Base-by-base conservation (phyloP, 345 rosid genomes). In the Camelina sativa region DNA sequence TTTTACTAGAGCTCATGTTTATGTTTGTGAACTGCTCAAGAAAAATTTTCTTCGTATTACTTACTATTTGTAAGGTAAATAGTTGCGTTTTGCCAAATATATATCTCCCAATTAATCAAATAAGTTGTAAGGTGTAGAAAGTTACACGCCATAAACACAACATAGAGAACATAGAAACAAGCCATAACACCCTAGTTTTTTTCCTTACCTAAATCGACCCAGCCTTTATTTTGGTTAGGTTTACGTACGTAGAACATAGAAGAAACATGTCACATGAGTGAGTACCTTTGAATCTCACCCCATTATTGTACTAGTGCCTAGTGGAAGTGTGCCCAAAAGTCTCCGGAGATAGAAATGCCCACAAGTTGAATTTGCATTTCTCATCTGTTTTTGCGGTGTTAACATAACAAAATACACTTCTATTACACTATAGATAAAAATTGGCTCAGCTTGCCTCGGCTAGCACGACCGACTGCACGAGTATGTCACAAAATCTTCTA, bases 231-330 rank as follows among this genome's bases (percentile, higher is more conserved):
- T 17, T 48, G 23, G 23, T 19, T 51, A 19, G 7, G 25, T 51
- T 51, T 23, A 11, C 34, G 11, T 23, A 11, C 34, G 6, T 22
- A 53, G n/a, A 53, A 52, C 57, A 53, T 0, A 17, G 17, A 17
- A 53, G 43, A 57, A 57, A 20, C 62, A 57, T n/a, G 41, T 57
- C 40, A 32, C 62, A 52, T 52, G 56, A 53, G 4, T 52, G 56
- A 53, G 4, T 53, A 53, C 4, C 23, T 22, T 5, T 23, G 46
- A 11, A 4, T 41, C n/a, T n/a, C n/a, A n/a, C n/a, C n/a, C 58
- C 6, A 23, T 28, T 53, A 9, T 41, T 41, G 47, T 41, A 34
- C 25, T 23, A 23, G 25, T 23, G 25, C 7, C 25, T 23, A 23
- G 25, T 23, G 25, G 25, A 34, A 34, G 6, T 5, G 37, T 34